These are phyloP conservation scores for Suillus subaureus DNA, from an alignment of 768 basidiomycete species.

Conservation along the genomic window DNA sequence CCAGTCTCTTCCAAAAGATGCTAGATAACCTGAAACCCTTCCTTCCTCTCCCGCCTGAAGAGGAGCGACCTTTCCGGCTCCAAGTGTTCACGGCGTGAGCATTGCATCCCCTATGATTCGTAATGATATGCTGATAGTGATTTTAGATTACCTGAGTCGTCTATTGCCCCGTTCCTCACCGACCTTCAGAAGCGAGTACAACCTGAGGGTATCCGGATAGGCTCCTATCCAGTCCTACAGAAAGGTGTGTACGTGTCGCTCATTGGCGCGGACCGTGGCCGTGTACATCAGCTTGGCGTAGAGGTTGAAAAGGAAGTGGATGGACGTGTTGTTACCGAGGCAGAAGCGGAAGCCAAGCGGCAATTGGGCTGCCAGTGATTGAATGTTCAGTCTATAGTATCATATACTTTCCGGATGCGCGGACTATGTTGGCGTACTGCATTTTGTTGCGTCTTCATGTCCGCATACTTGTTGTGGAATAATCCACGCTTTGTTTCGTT, in stretches of 20 bases:
- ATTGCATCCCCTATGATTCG: not conserved
- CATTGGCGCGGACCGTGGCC: conserved; percentile 49
- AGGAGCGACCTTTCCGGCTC: conserved; percentile 73
- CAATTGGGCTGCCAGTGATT: conserved; percentile 14
- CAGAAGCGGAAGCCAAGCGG: conserved; percentile 61
- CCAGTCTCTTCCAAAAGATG: conserved; percentile 81
- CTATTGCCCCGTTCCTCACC: conserved; percentile 86
- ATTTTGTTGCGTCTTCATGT: not conserved
- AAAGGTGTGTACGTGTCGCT: conserved; percentile 67
- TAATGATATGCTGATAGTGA: not conserved
- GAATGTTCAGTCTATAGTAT: not conserved
- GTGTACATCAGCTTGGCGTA: conserved; percentile 55
- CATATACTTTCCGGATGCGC: not conserved
- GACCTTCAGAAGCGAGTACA: conserved; percentile 72
- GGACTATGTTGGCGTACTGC: not conserved
- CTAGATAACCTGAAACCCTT: conserved; percentile 71
- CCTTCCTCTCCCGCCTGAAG: conserved; percentile 76
- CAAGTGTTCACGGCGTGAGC: conserved; percentile 82
- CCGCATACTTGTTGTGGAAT: not conserved
- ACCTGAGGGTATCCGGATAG: conserved; percentile 77
- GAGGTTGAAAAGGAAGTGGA: conserved; percentile 64
- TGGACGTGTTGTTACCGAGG: conserved; percentile 63
- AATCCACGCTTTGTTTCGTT: not conserved
- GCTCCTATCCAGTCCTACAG: conserved; percentile 69
- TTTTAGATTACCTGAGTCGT: conserved; percentile 62